Evolutionary conservation across 208 protist genomes (phyloP), one percentile per base, ranked within the genome.

Genomic region (Acanthamoeba healyi): DNA sequence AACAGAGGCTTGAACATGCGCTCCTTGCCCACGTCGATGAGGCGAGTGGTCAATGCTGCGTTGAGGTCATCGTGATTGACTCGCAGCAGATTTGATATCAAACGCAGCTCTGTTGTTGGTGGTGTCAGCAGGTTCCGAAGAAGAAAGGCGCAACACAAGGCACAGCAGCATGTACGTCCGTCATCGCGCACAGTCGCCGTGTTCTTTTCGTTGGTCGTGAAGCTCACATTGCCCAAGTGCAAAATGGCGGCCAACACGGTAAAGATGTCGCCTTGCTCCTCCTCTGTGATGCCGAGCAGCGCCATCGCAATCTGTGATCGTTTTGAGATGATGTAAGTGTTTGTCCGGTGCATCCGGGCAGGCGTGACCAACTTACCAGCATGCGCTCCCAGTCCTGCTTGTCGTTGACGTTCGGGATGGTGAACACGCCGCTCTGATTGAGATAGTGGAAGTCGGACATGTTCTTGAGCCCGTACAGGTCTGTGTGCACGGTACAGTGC

Each of bases 401-500:
- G 95, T 99, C 98, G 90, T 99, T 96, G 10, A 98, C 94, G 54
- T 96, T 96, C 89, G 96, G 95, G 10, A 98, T 96, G 10, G 92
- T 93, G 56, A 96, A 95, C 56, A 86, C 95, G 24, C 95, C 94
- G 44, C 97, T 97, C 72, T 97, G 94, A 74, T 94, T 95, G 0
- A 98, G 91, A 94, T 98, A 98, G 74, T 94, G 72, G 86, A 97
- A 98, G 26, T 97, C 82, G 0, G 61, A 94, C 67, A 92, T 98
- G 98, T 24, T 97, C 89, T 2, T 94, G 56, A 14, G 98, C 93
- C 19, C 26, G 14, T 15, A 40, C 6, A 38, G 17, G 46, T 26
- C 74, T 89, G 77, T 54, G 49, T 19, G 49, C 10, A 19, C 10
- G 49, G 49, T 15, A 15, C n/a, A n/a, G n/a, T n/a, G n/a, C n/a